Percentiles rank a stretch among this genome's conserved stretches.
Evolutionary conservation across 129 eudicot species (phyloP).

Genomic region (Artemisia annua): DNA sequence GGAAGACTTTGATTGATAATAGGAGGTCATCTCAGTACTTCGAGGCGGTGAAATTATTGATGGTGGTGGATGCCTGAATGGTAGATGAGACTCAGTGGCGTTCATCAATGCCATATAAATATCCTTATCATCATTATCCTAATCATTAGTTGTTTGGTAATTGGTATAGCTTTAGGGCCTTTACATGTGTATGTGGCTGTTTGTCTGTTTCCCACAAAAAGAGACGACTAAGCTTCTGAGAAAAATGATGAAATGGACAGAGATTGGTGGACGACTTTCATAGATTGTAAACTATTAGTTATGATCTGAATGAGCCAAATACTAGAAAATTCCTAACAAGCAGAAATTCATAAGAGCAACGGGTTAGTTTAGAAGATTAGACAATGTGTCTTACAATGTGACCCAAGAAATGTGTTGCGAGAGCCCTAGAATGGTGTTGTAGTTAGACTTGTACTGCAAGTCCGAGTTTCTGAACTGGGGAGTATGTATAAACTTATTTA

Average conservation of each 20-base stretch:
- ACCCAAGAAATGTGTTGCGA: no score
- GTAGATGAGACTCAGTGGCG: no score
- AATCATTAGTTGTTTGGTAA: background rate
- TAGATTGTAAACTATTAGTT: background rate
- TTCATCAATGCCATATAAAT: background rate
- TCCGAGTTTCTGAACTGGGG: no score
- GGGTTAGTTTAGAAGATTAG: no score
- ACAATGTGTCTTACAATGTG: no score
- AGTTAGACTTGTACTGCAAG: no score
- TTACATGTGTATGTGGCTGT: background rate
- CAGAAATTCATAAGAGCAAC: no score
- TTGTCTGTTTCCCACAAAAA: background rate
- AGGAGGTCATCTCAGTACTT: background rate
- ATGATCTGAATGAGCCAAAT: background rate
- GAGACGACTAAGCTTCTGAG: background rate
- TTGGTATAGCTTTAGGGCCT: background rate
- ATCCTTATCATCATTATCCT: background rate
- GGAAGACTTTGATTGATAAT: background rate
- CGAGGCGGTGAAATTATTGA: background rate
- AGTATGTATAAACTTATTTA: no score
- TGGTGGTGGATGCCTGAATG: background rate
- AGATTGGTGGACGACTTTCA: background rate
- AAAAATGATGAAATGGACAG: background rate
- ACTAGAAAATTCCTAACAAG: background rate
- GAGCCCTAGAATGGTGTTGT: no score